Base-by-base conservation (phyloP, 306 rosid genomes). In the Gillenia trifoliata region DNA sequence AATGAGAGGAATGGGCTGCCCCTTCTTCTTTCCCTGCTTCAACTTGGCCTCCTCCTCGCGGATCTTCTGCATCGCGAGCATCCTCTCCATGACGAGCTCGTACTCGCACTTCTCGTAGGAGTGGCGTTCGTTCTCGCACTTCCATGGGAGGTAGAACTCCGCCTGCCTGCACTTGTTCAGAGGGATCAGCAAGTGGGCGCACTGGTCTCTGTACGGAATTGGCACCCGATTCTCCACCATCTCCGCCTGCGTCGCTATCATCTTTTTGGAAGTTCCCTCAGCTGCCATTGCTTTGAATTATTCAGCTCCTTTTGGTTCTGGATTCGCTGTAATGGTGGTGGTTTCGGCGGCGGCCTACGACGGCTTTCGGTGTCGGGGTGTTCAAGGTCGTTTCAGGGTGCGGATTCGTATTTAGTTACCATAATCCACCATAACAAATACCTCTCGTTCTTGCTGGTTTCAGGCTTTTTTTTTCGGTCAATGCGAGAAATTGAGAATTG, bases 21-120 rank as follows among this genome's bases (percentile, higher is more conserved):
- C 84, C 56, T 80, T 84, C 25, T 82, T 62, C 79, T 65, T 77
- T 10, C 80, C 5, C 31, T 83, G 88, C 62, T 82, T 87, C 64
- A 70, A 75, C 34, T 68, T 30, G 72, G 86, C 81, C 57, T 88
- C 82, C 13, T 83, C 72, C 60, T 90, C 84, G 11, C 90, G 97
- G 80, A 94, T 88, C 95, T 90, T 90, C 83, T 94, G 95, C 99
- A 94, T 92, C 90, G 80, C 79, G 23, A 94, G 92, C 99, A 94
- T 92, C 50, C 97, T 66, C 81, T 92, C 99, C 97, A 94, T 94
- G 63, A 94, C 88, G 40, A 94, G 97, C 78, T 94, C 97, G 80
- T 94, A 94, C 74, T 87, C 84, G 76, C 99, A 94, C 84, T 94
- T 94, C 79, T 94, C 99, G 75, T 88, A 94, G 40, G 89, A 34